A percentile compares a stretch with the other conserved stretches of the same genome.
Conservation (phyloP, 2,329 filamentous ascomycete genomes). For the Beauveria caledonica region DNA sequence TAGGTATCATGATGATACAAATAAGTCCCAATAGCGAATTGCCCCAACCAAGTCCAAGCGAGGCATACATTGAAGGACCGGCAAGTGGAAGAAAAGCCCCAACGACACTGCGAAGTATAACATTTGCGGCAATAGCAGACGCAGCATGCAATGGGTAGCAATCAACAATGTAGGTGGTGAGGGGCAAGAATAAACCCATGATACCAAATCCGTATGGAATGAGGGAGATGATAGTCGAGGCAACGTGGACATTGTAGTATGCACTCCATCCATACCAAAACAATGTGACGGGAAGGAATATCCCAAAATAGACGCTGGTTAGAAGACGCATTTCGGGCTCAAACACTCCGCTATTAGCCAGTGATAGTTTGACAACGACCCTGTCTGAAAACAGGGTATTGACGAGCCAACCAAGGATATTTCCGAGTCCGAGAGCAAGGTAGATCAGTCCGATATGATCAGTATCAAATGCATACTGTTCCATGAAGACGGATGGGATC, state of each 20-base stretch:
- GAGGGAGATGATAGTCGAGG: conserved; percentile 38
- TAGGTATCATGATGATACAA: conserved; percentile 16
- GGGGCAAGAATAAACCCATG: conserved; percentile 29
- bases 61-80: conserved; percentile 30
- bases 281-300: conserved; percentile 40
- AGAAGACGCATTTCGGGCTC: conserved; percentile 36
- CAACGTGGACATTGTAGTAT: too few relatives aligned
- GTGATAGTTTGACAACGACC: conserved; percentile 16
- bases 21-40: conserved; percentile 32
- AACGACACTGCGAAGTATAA: conserved; percentile 39
- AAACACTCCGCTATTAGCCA: conserved; percentile 15
- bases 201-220: conserved; percentile 35
- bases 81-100: conserved; percentile 53
- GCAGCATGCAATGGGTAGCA: conserved; percentile 32
- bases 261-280: conserved; percentile 48
- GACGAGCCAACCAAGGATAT: conserved; percentile 17
- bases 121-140: conserved; percentile 35
- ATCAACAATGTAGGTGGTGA: conserved; percentile 53
- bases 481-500: conserved; percentile 49
- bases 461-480: conserved; percentile 49
- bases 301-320: conserved; percentile 35
- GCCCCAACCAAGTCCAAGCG: conserved; percentile 37
- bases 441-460: conserved; percentile 30
- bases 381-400: conserved; percentile 18
- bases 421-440: conserved; percentile 33